Evolutionary conservation across 2,329 filamentous ascomycete species (phyloP).

Genomic region (Colletotrichum karsti): DNA sequence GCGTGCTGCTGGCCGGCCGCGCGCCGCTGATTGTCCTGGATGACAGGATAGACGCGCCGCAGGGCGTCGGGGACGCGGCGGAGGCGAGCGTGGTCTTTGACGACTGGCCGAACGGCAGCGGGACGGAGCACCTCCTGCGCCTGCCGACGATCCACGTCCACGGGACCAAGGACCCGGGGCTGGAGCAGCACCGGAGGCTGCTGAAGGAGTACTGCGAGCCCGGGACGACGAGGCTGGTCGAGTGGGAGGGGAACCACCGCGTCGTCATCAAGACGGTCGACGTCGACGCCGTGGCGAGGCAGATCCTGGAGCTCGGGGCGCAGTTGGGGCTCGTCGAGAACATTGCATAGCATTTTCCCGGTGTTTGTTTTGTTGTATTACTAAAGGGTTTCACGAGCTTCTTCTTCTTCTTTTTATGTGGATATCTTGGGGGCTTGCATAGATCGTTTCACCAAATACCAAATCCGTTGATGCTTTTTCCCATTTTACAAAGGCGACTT

Average conservation of each 20-base stretch:
- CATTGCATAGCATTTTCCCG: background rate
- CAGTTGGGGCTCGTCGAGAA: constrained; percentile 33
- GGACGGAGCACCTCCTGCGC: constrained; percentile 54
- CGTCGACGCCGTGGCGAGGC: constrained; percentile 63
- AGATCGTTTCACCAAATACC: constrained; percentile 10
- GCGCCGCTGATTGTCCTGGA: constrained; percentile 66
- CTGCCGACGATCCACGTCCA: constrained; percentile 75
- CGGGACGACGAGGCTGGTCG: constrained; percentile 63
- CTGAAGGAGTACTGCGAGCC: constrained; percentile 67
- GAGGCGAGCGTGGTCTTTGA: constrained; percentile 45
- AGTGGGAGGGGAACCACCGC: constrained; percentile 79
- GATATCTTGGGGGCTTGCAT: background rate
- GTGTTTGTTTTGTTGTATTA: background rate
- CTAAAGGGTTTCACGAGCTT: too few species aligned
- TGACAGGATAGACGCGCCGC: constrained; percentile 36
- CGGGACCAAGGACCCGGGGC: constrained; percentile 66
- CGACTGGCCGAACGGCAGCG: constrained; percentile 50
- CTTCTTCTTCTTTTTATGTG: background rate
- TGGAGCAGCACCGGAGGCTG: constrained; percentile 66
- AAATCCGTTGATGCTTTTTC: background rate
- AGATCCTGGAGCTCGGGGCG: constrained; percentile 60
- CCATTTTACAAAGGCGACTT: too few species aligned
- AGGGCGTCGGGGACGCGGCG: constrained; percentile 34
- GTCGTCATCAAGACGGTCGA: constrained; percentile 75
- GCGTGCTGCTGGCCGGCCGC: constrained; percentile 68